phyloP scores from a whole-genome alignment of 1,284 basidiomycete species.

The Melampsora allii-populina region DNA sequence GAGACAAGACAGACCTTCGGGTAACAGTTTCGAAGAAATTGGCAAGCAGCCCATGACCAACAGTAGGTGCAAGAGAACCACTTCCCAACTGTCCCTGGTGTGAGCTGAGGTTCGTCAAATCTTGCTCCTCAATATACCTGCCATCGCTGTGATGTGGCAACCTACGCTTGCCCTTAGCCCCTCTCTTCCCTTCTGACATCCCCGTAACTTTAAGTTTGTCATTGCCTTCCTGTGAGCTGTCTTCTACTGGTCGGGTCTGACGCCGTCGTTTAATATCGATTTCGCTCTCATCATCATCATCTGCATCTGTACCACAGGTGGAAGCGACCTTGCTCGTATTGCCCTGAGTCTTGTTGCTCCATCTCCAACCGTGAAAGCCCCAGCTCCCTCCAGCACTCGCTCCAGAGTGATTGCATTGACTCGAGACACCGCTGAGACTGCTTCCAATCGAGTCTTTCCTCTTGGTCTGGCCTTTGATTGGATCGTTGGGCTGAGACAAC shows the following conservation, averaged over 20 bases:
- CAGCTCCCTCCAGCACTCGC: neutral
- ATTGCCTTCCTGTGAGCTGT: constrained; percentile 8
- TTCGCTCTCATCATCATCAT: constrained; percentile 6
- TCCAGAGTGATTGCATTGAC: neutral
- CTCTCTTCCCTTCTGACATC: no score
- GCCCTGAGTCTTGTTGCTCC: constrained; percentile 18
- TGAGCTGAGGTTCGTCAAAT: no score
- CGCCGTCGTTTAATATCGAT: neutral
- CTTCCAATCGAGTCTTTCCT: constrained; percentile 17
- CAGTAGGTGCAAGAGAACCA: constrained; percentile 45
- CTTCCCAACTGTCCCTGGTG: no score
- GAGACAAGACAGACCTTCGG: constrained; percentile 31
- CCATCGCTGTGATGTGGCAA: no score
- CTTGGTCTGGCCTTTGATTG: neutral
- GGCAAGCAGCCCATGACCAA: constrained; percentile 50
- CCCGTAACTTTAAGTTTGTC: constrained; percentile 53
- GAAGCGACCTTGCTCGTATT: neutral
- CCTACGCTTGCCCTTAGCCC: no score
- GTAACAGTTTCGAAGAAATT: constrained; percentile 24
- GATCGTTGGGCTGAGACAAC: no score
- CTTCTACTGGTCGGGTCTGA: neutral
- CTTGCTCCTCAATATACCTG: no score
- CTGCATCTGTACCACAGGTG: neutral
- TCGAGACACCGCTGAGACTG: constrained; percentile 16
- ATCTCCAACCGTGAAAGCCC: constrained; percentile 38